A percentile compares a stretch with the other conserved stretches of the same genome.
Conservation (phyloP, 1,139 yeast species). For the Groenewaldozyma auringiensis region DNA sequence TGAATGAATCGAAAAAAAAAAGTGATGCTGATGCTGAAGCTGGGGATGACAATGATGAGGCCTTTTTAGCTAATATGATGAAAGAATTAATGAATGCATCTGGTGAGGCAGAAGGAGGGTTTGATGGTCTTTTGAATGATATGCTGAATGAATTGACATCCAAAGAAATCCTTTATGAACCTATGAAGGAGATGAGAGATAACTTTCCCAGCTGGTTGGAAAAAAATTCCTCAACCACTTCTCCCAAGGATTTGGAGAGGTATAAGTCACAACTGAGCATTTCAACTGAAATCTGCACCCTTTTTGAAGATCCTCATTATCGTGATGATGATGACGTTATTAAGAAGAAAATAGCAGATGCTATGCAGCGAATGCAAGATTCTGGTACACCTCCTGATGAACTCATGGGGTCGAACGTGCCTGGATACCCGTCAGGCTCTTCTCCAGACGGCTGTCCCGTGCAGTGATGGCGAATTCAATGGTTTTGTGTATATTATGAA, state of each 20-base stretch:
- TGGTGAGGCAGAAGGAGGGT: constrained; percentile 43
- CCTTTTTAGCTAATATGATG: constrained; percentile 38
- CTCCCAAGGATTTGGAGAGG: constrained; percentile 28
- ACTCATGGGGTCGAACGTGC: constrained; percentile 57
- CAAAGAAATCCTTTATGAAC: constrained; percentile 81
- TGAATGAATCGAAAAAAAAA: constrained; percentile 41
- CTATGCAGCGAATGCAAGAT: constrained; percentile 47
- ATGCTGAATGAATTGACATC: constrained; percentile 81
- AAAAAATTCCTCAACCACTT: constrained; percentile 36
- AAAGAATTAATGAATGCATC: constrained; percentile 53
- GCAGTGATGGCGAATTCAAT: no score
- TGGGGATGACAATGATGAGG: constrained; percentile 41
- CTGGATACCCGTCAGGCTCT: constrained; percentile 48
- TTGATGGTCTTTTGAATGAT: constrained; percentile 59
- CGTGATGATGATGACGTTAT: constrained; percentile 45
- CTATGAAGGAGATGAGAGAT: constrained; percentile 69
- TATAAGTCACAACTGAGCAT: constrained; percentile 31
- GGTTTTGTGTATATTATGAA: no score
- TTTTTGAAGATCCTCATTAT: constrained; percentile 51
- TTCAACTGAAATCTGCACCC: constrained; percentile 42
- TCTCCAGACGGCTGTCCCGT: constrained; percentile 19
- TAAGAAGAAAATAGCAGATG: constrained; percentile 47
- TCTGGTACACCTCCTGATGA: constrained; percentile 87
- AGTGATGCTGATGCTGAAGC: constrained; percentile 40
- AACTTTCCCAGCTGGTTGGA: constrained; percentile 56